Evolutionary conservation across 306 rosid genomes (phyloP).

Genomic region (Cercis canadensis): DNA sequence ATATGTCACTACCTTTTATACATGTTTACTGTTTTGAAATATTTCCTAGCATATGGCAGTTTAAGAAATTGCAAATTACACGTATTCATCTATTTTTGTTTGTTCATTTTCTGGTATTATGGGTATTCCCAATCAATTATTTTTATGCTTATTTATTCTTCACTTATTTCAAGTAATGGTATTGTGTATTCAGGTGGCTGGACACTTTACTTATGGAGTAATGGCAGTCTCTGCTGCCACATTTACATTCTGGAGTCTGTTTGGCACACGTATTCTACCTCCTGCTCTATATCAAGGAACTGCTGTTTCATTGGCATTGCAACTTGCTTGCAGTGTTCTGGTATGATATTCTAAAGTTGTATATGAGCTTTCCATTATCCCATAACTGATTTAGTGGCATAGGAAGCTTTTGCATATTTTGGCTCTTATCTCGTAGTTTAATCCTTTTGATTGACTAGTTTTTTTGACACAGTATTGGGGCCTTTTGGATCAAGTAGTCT

Average conservation of each 20-base stretch:
- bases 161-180: constrained; percentile 6
- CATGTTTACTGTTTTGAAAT: background rate
- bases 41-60: background rate
- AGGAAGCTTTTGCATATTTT: constrained; percentile 1
- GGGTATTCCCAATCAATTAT: background rate
- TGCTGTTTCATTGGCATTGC: constrained; percentile 88
- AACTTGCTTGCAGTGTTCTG: constrained; percentile 97
- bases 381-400: constrained; percentile 2
- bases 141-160: constrained; percentile 24
- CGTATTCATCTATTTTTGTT: background rate
- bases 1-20: too few relatives aligned
- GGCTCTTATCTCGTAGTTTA: constrained; percentile 25
- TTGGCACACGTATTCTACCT: constrained; percentile 74
- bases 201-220: constrained; percentile 96
- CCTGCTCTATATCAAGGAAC: constrained; percentile 71
- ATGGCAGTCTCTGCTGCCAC: constrained; percentile 89
- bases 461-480: background rate
- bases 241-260: constrained; percentile 81
- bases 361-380: constrained; percentile 6
- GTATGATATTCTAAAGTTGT: constrained; percentile 53
- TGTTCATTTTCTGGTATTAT: background rate
- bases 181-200: constrained; percentile 76
- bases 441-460: constrained; percentile 20
- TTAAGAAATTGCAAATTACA: background rate
- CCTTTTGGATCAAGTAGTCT: constrained; percentile 10